These are phyloP conservation scores for Puccinellia tenuiflora DNA, from an alignment of 176 grass and related monocot genomes.

Conservation along the genomic window DNA sequence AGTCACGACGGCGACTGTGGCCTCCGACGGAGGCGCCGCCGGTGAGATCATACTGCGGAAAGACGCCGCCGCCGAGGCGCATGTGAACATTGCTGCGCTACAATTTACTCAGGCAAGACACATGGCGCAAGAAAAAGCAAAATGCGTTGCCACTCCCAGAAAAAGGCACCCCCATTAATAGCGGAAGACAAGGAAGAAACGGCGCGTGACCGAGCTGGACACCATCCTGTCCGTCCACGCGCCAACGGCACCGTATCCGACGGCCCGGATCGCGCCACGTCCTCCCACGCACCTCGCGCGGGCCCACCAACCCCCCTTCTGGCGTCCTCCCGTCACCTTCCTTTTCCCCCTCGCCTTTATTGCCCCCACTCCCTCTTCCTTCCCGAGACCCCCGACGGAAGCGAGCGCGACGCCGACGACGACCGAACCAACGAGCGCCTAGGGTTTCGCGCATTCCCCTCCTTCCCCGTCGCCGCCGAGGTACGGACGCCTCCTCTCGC, in stretches of 20 bases:
- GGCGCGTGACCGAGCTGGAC: neutral
- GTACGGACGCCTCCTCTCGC: neutral
- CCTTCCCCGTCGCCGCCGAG: neutral
- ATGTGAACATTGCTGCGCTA: too few species aligned
- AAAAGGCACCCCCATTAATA: constrained; percentile 17
- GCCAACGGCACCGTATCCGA: neutral
- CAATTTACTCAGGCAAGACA: too few species aligned
- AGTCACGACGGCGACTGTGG: too few species aligned
- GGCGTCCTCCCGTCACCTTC: neutral
- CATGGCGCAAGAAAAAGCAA: too few species aligned
- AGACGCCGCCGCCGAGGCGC: too few species aligned
- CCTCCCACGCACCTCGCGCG: neutral
- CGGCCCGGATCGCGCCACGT: neutral
- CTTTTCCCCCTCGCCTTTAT: neutral
- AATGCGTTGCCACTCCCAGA: neutral
- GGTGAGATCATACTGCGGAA: too few species aligned
- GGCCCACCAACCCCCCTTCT: neutral
- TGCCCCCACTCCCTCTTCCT: neutral
- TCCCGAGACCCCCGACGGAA: constrained; percentile 16
- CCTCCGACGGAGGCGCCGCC: too few species aligned
- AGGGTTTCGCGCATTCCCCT: neutral
- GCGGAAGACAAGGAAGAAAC: neutral
- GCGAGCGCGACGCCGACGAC: neutral
- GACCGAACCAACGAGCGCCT: neutral
- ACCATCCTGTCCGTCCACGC: constrained; percentile 11